Percentiles rank a stretch among this genome's conserved stretches.
These are phyloP conservation scores for Epichloe baconii DNA, from an alignment of 2,329 filamentous ascomycete species.

Conservation along the genomic window DNA sequence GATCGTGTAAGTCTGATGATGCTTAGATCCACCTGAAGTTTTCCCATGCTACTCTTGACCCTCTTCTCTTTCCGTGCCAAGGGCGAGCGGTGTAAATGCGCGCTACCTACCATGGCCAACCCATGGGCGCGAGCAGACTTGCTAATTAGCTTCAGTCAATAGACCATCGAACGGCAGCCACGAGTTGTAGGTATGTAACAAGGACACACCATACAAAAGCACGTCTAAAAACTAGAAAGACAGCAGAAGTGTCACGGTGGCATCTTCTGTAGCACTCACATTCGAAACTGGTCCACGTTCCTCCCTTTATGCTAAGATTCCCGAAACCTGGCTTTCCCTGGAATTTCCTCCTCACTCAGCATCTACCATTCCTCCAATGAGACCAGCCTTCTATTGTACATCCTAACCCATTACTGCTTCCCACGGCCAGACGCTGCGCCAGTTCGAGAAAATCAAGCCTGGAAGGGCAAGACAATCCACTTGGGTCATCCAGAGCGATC, in stretches of 20 bases:
- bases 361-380: conserved; percentile 9
- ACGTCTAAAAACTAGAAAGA: not conserved
- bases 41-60: not conserved
- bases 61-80: not conserved
- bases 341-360: conserved; percentile 9
- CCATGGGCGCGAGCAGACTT: conserved; percentile 5
- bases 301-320: conserved; percentile 7
- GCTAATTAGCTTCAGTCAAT: conserved; percentile 7
- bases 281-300: conserved; percentile 8
- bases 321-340: conserved; percentile 9
- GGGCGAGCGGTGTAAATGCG: not conserved
- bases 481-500: conserved; percentile 9
- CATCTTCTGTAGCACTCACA: conserved; percentile 10
- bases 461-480: conserved; percentile 13
- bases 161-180: not conserved
- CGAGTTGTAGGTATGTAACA: not conserved
- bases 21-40: not conserved
- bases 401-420: conserved; percentile 9
- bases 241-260: conserved; percentile 1
- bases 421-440: conserved; percentile 12
- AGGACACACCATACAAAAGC: not conserved
- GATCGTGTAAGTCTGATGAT: not conserved
- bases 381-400: conserved; percentile 10
- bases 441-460: conserved; percentile 9
- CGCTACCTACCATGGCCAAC: not conserved